phyloP scores from a whole-genome alignment of 176 grass and related monocot species.

The Phyllostachys edulis region DNA sequence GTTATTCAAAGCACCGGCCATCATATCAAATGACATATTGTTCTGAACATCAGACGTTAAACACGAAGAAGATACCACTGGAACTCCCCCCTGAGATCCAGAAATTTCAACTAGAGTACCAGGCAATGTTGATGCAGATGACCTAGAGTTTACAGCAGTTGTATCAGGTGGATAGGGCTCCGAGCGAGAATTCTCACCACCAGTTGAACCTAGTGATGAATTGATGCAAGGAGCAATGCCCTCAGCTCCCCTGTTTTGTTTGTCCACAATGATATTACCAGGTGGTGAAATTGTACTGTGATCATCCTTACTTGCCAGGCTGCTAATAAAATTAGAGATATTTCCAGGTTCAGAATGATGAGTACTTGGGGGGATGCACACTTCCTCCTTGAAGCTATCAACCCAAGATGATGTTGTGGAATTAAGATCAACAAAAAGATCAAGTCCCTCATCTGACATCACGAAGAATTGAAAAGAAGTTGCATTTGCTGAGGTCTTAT shows the following conservation, averaged over 20 bases:
- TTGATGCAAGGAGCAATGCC: conserved; percentile 43
- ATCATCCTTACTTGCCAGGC: conserved; percentile 47
- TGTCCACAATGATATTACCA: conserved; percentile 36
- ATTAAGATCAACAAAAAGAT: conserved; percentile 80
- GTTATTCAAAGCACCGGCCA: conserved; percentile 25
- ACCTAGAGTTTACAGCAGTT: conserved; percentile 44
- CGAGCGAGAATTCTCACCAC: conserved; percentile 51
- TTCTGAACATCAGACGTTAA: conserved; percentile 46
- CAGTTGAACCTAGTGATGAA: conserved; percentile 72
- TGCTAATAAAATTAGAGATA: conserved; percentile 51
- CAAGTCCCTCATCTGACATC: conserved; percentile 68
- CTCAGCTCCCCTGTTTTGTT: conserved; percentile 44
- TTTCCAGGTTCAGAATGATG: conserved; percentile 32
- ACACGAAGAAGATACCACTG: conserved; percentile 51
- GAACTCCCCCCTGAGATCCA: conserved; percentile 50
- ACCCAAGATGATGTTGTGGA: conserved; percentile 56
- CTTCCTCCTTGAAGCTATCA: conserved; percentile 55
- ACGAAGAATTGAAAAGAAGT: conserved; percentile 66
- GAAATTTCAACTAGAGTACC: conserved; percentile 42
- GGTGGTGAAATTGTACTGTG: conserved; percentile 36
- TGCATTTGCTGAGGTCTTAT: conserved; percentile 43
- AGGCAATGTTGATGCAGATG: conserved; percentile 50
- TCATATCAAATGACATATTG: conserved; percentile 40
- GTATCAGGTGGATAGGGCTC: conserved; percentile 43
- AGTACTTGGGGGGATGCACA: conserved; percentile 33